Conservation (phyloP, 495 filamentous ascomycete genomes). For the Aspergillus ellipticus region DNA sequence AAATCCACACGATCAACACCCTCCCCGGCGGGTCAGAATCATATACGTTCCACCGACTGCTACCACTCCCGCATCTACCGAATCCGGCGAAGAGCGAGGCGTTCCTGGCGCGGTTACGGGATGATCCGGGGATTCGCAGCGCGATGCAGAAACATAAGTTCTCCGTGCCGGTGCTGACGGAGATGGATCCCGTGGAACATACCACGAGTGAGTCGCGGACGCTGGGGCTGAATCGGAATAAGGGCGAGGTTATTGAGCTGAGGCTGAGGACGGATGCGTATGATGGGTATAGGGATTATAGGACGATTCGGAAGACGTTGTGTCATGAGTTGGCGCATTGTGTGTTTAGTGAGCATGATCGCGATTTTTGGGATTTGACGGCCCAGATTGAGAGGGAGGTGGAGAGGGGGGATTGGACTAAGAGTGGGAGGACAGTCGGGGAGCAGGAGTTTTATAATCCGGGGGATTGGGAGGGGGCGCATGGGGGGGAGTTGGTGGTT, state of each 20-base stretch:
- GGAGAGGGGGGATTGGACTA: conserved; percentile 68
- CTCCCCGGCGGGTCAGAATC: conserved; percentile 38
- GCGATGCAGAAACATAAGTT: conserved; percentile 82
- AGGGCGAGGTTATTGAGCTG: conserved; percentile 87
- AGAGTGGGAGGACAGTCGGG: conserved; percentile 60
- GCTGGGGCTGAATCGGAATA: conserved; percentile 83
- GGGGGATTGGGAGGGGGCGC: conserved; percentile 45
- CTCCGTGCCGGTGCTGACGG: conserved; percentile 81
- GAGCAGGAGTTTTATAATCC: conserved; percentile 69
- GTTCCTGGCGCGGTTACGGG: conserved; percentile 74
- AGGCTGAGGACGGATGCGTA: conserved; percentile 86
- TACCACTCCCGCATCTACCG: conserved; percentile 76
- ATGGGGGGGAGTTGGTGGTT: conserved; percentile 51
- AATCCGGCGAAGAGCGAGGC: conserved; percentile 58
- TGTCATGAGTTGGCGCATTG: conserved; percentile 96
- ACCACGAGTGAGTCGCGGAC: conserved; percentile 78
- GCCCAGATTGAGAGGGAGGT: conserved; percentile 85
- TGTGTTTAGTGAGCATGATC: conserved; percentile 77
- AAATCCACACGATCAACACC: conserved; percentile 43
- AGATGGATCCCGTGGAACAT: conserved; percentile 88
- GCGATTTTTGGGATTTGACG: conserved; percentile 83
- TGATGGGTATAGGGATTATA: conserved; percentile 90
- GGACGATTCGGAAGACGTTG: conserved; percentile 82
- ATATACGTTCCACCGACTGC: conserved; percentile 80
- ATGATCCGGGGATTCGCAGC: conserved; percentile 79